Evolutionary conservation across 2,329 filamentous ascomycete species (phyloP), one percentile per base, ranked within the genome.

Genomic region (Cladosporium sp.): DNA sequence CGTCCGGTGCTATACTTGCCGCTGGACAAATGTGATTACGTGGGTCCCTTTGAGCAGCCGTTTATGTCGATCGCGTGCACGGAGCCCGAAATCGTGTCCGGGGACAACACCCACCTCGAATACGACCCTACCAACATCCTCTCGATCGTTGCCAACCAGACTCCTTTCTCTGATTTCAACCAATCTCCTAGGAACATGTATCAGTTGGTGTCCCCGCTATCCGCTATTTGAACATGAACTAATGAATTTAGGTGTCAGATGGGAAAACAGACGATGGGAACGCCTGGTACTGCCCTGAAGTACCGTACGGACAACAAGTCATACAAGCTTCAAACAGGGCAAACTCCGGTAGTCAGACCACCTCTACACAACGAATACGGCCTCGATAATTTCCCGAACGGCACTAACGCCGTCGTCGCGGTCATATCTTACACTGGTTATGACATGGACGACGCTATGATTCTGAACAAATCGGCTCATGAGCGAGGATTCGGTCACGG

Each of bases 381-480:
- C 16, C 84, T 97, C 56, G 93, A 98, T 74, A 97, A 97, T 72
- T 98, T 96, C 70, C 93, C 93, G 51, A 96, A 97, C 68, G 93
- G 93, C 28, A 91, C 84, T 65, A 98, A 98, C 65, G 89, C 90
- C 8, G 84, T 97, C 37, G 93, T 98, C 54, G 93, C 93, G 54
- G 95, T 98, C 69, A 95, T 98, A 58, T 96, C 92, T 0, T 98
- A 98, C 71, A 97, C 92, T 2, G 93, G 92, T 48, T 98, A 97
- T 73, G 93, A 98, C 78, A 98, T 98, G 93, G 93, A 98, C 78
- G 93, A 98, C 74, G 93, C 93, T 68, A 97, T 97, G 92, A 97
- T 98, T 67, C 78, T 98, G 68, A 97, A 97, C 77, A 97, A 97
- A 70, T 95, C 90, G 16, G 85, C 92, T 2, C 89, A 96, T 70